Percentiles rank a stretch among this genome's conserved stretches.
Evolutionary conservation across 257 asterid species (phyloP).

Genomic region (Capsicum pubescens): DNA sequence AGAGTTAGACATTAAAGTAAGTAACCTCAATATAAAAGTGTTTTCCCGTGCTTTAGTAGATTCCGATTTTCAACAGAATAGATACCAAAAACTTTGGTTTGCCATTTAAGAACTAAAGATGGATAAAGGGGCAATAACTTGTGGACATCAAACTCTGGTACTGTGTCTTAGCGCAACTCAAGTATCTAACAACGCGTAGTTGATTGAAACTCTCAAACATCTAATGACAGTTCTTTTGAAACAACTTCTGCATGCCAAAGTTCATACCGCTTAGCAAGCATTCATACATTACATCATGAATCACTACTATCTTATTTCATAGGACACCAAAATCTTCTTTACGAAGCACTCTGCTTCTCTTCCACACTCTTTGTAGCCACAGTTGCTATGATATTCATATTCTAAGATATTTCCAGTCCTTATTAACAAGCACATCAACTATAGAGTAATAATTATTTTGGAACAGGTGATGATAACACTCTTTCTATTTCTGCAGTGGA

Average conservation of each 20-base stretch:
- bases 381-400: neutral
- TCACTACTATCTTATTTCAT: neutral
- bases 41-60: neutral
- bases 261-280: neutral
- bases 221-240: neutral
- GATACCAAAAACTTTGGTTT: neutral
- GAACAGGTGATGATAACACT: neutral
- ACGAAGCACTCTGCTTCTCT: neutral
- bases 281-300: neutral
- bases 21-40: neutral
- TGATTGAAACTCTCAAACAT: neutral
- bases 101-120: neutral
- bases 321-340: constrained; percentile 10
- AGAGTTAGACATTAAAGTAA: neutral
- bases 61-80: neutral
- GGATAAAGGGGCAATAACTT: constrained; percentile 19
- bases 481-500: neutral
- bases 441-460: neutral
- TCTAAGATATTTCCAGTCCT: neutral
- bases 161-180: neutral
- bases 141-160: neutral
- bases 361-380: neutral
- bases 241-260: neutral
- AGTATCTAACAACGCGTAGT: neutral
- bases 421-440: neutral